These are phyloP conservation scores for Plenodomus lindquistii DNA, from an alignment of 2,329 filamentous ascomycete genomes.

Conservation along the genomic window DNA sequence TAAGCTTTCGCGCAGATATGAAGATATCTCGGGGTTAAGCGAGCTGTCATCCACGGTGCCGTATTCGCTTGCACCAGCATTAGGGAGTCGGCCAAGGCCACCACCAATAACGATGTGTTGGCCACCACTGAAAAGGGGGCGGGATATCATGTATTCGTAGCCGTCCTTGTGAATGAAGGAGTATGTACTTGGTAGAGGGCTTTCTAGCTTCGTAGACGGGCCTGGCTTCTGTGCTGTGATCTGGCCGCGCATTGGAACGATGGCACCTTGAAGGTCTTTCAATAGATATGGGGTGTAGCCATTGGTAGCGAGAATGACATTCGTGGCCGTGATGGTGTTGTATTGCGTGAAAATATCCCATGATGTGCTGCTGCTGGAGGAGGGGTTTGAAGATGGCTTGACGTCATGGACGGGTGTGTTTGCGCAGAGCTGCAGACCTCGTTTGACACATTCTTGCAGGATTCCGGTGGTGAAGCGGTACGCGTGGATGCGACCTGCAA, in stretches of 20 bases:
- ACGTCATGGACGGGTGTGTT: constrained; percentile 34
- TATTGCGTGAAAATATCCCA: constrained; percentile 28
- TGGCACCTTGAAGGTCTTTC: constrained; percentile 41
- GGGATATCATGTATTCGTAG: constrained; percentile 70
- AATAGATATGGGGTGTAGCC: constrained; percentile 40
- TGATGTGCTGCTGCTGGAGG: not conserved
- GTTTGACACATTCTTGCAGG: constrained; percentile 28
- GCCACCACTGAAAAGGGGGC: constrained; percentile 44
- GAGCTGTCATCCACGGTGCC: constrained; percentile 61
- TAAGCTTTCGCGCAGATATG: constrained; percentile 51
- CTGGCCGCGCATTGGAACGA: constrained; percentile 49
- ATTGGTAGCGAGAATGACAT: constrained; percentile 41
- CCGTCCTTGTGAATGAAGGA: constrained; percentile 64
- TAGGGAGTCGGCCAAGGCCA: constrained; percentile 51
- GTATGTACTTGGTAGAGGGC: constrained; percentile 57
- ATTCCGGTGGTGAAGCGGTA: constrained; percentile 37
- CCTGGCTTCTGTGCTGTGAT: constrained; percentile 45
- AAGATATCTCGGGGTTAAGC: constrained; percentile 56
- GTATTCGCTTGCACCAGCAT: constrained; percentile 54
- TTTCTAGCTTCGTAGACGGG: constrained; percentile 42
- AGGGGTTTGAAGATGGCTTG: constrained; percentile 1
- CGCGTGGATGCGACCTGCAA: constrained; percentile 37
- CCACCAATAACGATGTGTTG: constrained; percentile 67
- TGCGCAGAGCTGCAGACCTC: constrained; percentile 32
- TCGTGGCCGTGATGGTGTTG: constrained; percentile 16